These are phyloP conservation scores for Hansenula lynferdii DNA, from an alignment of 1,139 yeast species.

Conservation along the genomic window DNA sequence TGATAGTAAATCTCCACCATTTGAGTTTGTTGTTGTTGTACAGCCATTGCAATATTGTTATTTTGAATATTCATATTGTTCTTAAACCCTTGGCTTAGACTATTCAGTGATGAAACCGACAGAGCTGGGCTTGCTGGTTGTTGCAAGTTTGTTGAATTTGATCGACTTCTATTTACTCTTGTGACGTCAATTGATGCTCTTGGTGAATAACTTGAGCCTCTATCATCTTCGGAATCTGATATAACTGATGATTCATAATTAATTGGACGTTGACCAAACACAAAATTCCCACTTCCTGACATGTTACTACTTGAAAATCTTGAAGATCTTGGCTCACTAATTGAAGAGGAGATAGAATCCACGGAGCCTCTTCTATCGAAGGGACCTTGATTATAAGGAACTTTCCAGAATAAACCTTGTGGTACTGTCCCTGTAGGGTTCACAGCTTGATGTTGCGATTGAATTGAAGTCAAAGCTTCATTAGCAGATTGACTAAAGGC, in stretches of 20 bases:
- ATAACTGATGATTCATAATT: conserved; percentile 22
- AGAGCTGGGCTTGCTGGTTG: conserved; percentile 25
- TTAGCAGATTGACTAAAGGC: background rate
- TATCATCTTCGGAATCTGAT: conserved; percentile 35
- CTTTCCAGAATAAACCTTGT: conserved; percentile 35
- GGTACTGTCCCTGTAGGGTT: conserved; percentile 12
- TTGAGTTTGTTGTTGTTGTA: conserved; percentile 14
- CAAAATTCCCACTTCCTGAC: conserved; percentile 3
- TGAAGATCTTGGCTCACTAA: conserved; percentile 21
- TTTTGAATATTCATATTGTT: conserved; percentile 23
- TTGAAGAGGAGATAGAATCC: conserved; percentile 28
- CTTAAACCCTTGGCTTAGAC: conserved; percentile 40
- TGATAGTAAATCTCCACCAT: conserved; percentile 41
- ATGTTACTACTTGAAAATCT: conserved; percentile 5
- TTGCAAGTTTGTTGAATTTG: conserved; percentile 24
- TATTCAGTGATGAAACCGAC: conserved; percentile 31
- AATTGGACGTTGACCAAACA: conserved; percentile 9
- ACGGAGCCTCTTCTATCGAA: conserved; percentile 29
- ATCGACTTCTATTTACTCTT: conserved; percentile 14
- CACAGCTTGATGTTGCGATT: no score
- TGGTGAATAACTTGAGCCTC: conserved; percentile 30
- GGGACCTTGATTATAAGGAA: conserved; percentile 27
- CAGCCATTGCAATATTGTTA: background rate
- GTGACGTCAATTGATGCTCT: conserved; percentile 36
- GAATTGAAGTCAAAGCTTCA: background rate